Evolutionary conservation across 78 protist genomes (phyloP), one percentile per base, ranked within the genome.

Genomic region (Emiliania huxleyi): DNA sequence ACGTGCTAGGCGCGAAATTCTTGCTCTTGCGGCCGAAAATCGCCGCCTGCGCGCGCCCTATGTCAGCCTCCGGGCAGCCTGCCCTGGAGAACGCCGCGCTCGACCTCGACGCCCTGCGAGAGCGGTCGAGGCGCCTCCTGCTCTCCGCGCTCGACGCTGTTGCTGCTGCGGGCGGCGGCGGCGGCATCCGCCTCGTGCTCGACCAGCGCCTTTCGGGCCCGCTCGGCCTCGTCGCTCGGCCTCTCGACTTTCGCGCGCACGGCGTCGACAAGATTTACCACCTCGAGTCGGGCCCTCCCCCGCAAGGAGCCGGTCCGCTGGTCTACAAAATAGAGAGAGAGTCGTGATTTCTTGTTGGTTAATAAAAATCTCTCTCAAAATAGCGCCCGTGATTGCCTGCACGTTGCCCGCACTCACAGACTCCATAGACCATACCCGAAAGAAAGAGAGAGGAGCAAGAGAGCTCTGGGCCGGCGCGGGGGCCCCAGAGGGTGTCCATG

Each of bases 141-240:
- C 40, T 85, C 21, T 56, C 0, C 1, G 40, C 35, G n/a, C 33
- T 92, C 29, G 94, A 83, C 71, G 44, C 21, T n/a, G 8, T 56
- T 35, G 25, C 45, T 0, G n/a, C n/a, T n/a, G 4, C 37, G 29
- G 81, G 21, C 45, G 18, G 18, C 18, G n/a, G 81, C 81, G 81
- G 42, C 37, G 42, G 49, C 46, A 94, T 92, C 73, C 96, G 94
- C 45, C 96, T 97, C 83, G 97, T 97, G 33, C 93, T 97, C 55
- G 99, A 97, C 81, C 96, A 94, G 77, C 43, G 93, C 44, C 71
- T 97, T 25, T 93, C 56, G 40, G 99, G 99, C 19, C 96, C 97
- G 71, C 56, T 97, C 33, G 96, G 97, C 43, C 93, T 96, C 37
- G 69, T 97, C 18, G 96, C 95, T 0, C 97, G 95, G 83, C 37